A percentile compares a stretch with the other conserved stretches of the same genome.
phyloP scores from a whole-genome alignment of 306 rosid genomes.

The Lagenaria siceraria region DNA sequence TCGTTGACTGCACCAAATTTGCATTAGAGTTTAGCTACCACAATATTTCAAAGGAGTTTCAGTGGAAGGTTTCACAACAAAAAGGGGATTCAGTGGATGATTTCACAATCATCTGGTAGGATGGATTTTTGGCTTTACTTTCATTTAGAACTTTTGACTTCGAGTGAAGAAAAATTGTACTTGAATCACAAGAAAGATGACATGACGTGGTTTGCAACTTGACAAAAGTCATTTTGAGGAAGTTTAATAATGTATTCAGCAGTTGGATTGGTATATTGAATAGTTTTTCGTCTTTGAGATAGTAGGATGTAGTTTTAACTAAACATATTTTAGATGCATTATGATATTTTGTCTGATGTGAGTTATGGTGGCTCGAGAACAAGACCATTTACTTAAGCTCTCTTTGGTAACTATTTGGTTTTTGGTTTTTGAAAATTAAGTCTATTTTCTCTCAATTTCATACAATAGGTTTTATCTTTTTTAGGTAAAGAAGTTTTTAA shows the following conservation, averaged over 20 bases:
- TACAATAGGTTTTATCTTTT: no score
- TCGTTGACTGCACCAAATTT: background rate
- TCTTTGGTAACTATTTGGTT: no score
- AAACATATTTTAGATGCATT: background rate
- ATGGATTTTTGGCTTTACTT: background rate
- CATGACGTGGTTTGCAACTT: background rate
- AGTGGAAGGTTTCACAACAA: background rate
- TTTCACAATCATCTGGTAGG: background rate
- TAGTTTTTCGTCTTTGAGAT: background rate
- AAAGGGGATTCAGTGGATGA: background rate
- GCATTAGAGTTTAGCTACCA: background rate
- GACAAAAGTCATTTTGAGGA: background rate
- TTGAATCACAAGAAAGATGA: background rate
- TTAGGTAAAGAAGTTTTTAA: no score
- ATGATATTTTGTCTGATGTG: background rate
- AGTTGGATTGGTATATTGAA: no score
- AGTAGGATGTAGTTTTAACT: background rate
- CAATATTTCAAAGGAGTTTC: background rate
- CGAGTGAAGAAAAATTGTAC: background rate
- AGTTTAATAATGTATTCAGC: background rate
- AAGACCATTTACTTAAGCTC: background rate
- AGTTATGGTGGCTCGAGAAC: background rate
- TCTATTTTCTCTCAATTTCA: no score
- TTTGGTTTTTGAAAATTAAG: no score
- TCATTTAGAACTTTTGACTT: background rate